These are phyloP conservation scores for Acrocalymma vagum DNA, from an alignment of 2,329 filamentous ascomycete genomes.

Conservation along the genomic window DNA sequence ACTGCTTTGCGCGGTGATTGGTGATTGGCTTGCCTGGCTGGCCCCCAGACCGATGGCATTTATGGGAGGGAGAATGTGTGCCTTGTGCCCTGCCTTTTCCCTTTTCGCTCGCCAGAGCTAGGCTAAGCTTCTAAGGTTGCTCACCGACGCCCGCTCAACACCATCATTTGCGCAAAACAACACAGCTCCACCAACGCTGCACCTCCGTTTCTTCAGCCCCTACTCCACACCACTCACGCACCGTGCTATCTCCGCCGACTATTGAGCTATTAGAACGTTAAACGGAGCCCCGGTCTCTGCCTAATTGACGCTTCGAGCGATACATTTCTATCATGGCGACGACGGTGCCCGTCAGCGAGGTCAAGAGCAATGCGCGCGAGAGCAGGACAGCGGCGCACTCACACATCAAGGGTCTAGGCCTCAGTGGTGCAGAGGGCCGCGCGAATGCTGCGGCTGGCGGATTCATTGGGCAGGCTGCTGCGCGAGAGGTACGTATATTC, in stretches of 20 bases:
- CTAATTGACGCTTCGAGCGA: too few species aligned
- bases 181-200: constrained; percentile 5
- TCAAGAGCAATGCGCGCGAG: constrained; percentile 93
- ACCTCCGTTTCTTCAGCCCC: too few species aligned
- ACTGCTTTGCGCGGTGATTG: too few species aligned
- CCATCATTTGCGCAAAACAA: constrained; percentile 12
- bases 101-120: too few species aligned
- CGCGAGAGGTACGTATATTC: constrained; percentile 86
- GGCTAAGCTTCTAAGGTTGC: too few species aligned
- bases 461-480: constrained; percentile 87
- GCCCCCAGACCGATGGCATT: too few species aligned
- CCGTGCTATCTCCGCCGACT: not conserved
- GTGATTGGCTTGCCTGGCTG: too few species aligned
- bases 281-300: too few species aligned
- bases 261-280: too few species aligned
- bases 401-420: constrained; percentile 93
- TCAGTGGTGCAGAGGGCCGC: constrained; percentile 79
- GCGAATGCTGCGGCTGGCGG: constrained; percentile 77
- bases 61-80: too few species aligned
- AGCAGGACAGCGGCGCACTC: constrained; percentile 96
- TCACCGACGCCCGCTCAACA: too few species aligned
- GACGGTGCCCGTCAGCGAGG: constrained; percentile 70
- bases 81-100: too few species aligned
- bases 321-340: constrained; percentile 47
- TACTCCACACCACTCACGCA: constrained; percentile 1